These are phyloP conservation scores for Sugiyamaella grinbergsii DNA, from an alignment of 1,139 yeast species.

Conservation along the genomic window DNA sequence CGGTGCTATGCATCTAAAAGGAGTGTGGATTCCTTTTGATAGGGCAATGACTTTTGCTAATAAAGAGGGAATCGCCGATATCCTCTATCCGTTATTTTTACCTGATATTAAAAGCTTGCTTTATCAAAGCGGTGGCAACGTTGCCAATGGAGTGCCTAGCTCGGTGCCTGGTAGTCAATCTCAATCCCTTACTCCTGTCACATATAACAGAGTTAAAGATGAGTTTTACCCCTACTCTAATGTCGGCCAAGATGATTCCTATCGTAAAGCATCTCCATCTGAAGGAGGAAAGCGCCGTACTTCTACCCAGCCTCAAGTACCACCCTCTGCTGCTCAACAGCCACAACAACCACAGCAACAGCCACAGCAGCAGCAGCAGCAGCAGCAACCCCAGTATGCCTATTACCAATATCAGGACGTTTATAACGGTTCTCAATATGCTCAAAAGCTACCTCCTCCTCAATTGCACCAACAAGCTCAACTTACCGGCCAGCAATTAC, in stretches of 20 bases:
- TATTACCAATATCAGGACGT: conserved; percentile 12
- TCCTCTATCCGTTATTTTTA: conserved; percentile 82
- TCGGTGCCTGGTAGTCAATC: background rate
- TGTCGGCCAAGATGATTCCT: conserved; percentile 4
- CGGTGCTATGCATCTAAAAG: conserved; percentile 94
- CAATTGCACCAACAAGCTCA: conserved; percentile 17
- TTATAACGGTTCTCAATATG: conserved; percentile 6
- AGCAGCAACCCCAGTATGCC: conserved; percentile 20
- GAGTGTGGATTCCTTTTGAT: conserved; percentile 96
- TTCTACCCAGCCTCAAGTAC: conserved; percentile 18
- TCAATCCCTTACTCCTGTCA: background rate
- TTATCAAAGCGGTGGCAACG: conserved; percentile 29
- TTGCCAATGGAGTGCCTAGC: conserved; percentile 5
- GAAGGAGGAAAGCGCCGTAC: background rate
- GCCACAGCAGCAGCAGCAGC: conserved; percentile 25
- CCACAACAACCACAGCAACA: conserved; percentile 21
- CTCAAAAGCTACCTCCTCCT: conserved; percentile 17
- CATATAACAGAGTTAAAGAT: conserved; percentile 8
- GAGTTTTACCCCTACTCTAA: conserved; percentile 10
- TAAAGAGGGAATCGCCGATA: conserved; percentile 77
- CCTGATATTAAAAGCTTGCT: conserved; percentile 63
- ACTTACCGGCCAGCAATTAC: conserved; percentile 8
- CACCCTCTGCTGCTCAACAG: conserved; percentile 20
- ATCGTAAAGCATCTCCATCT: background rate
- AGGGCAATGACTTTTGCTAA: conserved; percentile 86